These are phyloP conservation scores for Backusella macrospora DNA, from an alignment of 192 early-diverging fungal genomes.

Conservation along the genomic window DNA sequence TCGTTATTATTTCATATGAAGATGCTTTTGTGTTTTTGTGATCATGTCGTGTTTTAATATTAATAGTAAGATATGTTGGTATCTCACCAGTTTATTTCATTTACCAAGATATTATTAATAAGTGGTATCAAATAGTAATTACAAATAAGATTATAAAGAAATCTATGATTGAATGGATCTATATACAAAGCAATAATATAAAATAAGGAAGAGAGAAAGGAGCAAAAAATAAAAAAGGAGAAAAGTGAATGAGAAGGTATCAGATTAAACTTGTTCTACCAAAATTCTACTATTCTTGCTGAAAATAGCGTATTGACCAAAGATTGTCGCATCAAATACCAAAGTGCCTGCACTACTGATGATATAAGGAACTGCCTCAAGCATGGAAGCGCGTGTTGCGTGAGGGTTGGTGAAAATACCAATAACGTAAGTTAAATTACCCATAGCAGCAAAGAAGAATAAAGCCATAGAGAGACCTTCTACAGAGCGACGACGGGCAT, in stretches of 20 bases:
- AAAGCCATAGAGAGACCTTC: constrained; percentile 74
- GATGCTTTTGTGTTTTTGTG: too few species aligned
- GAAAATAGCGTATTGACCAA: constrained; percentile 45
- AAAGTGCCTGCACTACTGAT: constrained; percentile 70
- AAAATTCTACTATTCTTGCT: neutral
- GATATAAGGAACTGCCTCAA: constrained; percentile 53
- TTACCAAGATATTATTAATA: too few species aligned
- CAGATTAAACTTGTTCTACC: neutral
- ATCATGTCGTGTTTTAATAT: too few species aligned
- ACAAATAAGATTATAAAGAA: neutral
- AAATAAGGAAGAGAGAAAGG: neutral
- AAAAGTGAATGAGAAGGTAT: neutral
- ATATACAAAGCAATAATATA: constrained; percentile 10
- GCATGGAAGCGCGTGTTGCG: constrained; percentile 35
- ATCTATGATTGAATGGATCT: neutral
- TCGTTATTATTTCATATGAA: too few species aligned
- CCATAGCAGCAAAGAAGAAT: constrained; percentile 74
- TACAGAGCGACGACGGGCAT: constrained; percentile 58
- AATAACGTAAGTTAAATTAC: constrained; percentile 66
- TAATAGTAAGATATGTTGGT: too few species aligned
- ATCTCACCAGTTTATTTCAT: too few species aligned
- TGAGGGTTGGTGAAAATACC: constrained; percentile 54
- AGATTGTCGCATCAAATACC: constrained; percentile 69
- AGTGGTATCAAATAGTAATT: constrained; percentile 3
- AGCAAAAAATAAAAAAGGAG: neutral